These are phyloP conservation scores for Tylopilus cervinicoccineus DNA, from an alignment of 768 basidiomycete genomes.

Conservation along the genomic window DNA sequence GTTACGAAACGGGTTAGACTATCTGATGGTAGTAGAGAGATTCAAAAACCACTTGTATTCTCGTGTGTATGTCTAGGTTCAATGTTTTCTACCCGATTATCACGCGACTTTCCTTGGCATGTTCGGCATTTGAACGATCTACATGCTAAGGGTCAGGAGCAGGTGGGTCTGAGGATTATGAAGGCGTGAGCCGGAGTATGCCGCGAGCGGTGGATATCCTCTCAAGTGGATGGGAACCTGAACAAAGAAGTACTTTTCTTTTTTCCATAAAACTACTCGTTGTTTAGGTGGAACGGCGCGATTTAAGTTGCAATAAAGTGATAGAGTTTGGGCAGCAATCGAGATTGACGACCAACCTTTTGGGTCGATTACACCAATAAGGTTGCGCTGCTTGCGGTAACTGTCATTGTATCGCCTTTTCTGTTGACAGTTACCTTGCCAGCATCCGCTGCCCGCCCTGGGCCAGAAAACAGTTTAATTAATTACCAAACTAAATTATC, in stretches of 20 bases:
- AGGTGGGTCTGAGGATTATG: conserved; percentile 12
- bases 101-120: conserved; percentile 19
- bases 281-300: conserved; percentile 10
- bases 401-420: conserved; percentile 23
- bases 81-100: conserved; percentile 13
- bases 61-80: conserved; percentile 5
- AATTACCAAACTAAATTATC: conserved; percentile 34
- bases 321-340: conserved; percentile 45
- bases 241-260: not conserved
- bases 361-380: conserved; percentile 37
- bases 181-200: conserved; percentile 5
- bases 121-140: conserved; percentile 20
- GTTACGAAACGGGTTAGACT: not conserved
- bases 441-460: conserved; percentile 15
- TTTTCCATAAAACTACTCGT: not conserved
- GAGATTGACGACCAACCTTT: conserved; percentile 42
- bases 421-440: conserved; percentile 23
- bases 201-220: conserved; percentile 4
- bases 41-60: not conserved
- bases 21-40: conserved; percentile 15
- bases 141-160: conserved; percentile 16
- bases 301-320: conserved; percentile 52
- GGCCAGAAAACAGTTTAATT: conserved; percentile 34
- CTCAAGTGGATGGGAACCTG: not conserved
- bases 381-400: conserved; percentile 29